Conservation (phyloP, 2,329 filamentous ascomycete species). For the Dendrostoma leiphaemia region DNA sequence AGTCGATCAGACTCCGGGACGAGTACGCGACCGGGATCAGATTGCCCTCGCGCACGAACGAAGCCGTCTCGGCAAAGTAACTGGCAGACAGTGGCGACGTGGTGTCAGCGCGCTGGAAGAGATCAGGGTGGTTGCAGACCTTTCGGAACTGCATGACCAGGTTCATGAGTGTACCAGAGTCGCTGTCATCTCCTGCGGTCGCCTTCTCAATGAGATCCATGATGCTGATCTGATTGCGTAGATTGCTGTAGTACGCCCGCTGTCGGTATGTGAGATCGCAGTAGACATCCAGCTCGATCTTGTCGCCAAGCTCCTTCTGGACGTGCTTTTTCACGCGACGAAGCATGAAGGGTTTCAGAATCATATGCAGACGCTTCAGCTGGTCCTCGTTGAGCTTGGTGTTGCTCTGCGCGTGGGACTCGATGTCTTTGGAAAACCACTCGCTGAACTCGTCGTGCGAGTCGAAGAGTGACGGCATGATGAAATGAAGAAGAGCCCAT, state of each 20-base stretch:
- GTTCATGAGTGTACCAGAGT: slow-evolving; percentile 97
- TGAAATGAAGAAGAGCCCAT: slow-evolving; percentile 97
- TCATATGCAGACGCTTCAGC: slow-evolving; percentile 95
- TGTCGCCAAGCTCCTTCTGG: slow-evolving; percentile 97
- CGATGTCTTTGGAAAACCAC: slow-evolving; percentile 94
- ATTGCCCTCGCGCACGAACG: slow-evolving; percentile 85
- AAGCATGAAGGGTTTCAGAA: slow-evolving; percentile 98
- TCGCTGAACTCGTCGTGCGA: slow-evolving; percentile 91
- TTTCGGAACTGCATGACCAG: slow-evolving; percentile 99
- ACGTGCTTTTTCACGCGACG: slow-evolving; percentile 99
- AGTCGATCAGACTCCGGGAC: slow-evolving; percentile 81
- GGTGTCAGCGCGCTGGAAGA: slow-evolving; percentile 93
- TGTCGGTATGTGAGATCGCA: slow-evolving; percentile 97
- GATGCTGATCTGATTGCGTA: slow-evolving; percentile 96
- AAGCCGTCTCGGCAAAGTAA: slow-evolving; percentile 93
- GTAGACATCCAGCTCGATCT: slow-evolving; percentile 95
- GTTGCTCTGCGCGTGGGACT: slow-evolving; percentile 97
- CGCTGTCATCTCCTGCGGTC: slow-evolving; percentile 88
- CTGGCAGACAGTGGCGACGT: slow-evolving; percentile 79
- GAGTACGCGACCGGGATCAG: slow-evolving; percentile 83
- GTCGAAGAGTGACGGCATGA: slow-evolving; percentile 99
- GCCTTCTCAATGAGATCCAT: slow-evolving; percentile 99
- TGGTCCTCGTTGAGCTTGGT: slow-evolving; percentile 99
- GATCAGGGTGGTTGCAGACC: slow-evolving; percentile 96
- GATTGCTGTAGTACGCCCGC: slow-evolving; percentile 85